Evolutionary conservation across 108 stramenopile genomes (phyloP).

Genomic region (Cyclotella sp.): DNA sequence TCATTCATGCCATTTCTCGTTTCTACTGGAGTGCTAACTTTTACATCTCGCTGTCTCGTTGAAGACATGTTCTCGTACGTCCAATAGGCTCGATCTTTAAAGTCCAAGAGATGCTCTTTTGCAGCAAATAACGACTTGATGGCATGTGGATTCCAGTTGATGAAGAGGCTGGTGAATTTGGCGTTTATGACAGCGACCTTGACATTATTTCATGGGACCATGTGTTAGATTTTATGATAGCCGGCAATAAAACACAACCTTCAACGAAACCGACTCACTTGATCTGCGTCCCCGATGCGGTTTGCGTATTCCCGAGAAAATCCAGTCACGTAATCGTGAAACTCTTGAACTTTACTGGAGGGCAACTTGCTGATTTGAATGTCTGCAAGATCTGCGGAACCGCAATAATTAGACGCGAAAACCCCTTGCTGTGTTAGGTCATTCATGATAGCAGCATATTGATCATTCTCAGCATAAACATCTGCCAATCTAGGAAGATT

Average conservation of each 20-base stretch:
- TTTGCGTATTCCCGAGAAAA: constrained; percentile 46
- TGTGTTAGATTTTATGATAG: neutral
- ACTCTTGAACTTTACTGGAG: constrained; percentile 24
- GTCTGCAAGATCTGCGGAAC: constrained; percentile 79
- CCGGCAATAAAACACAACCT: neutral
- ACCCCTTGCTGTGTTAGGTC: constrained; percentile 62
- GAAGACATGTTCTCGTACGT: constrained; percentile 45
- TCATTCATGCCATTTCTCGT: neutral
- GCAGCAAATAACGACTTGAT: constrained; percentile 55
- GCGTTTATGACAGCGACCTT: constrained; percentile 59
- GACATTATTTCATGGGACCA: too few species aligned
- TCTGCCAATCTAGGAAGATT: constrained; percentile 64
- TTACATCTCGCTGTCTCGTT: constrained; percentile 17
- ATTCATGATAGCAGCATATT: constrained; percentile 64
- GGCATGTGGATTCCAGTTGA: constrained; percentile 86
- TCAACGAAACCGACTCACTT: neutral
- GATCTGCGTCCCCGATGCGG: constrained; percentile 28
- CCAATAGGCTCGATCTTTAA: constrained; percentile 48
- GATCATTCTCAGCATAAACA: constrained; percentile 52
- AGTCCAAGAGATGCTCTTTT: constrained; percentile 43
- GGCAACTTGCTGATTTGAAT: constrained; percentile 52
- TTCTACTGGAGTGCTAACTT: neutral
- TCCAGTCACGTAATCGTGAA: constrained; percentile 33
- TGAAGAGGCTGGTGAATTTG: constrained; percentile 74
- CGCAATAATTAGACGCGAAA: constrained; percentile 58